phyloP scores from a whole-genome alignment of 2,329 filamentous ascomycete species.

The Colletotrichum ledebouriae region DNA sequence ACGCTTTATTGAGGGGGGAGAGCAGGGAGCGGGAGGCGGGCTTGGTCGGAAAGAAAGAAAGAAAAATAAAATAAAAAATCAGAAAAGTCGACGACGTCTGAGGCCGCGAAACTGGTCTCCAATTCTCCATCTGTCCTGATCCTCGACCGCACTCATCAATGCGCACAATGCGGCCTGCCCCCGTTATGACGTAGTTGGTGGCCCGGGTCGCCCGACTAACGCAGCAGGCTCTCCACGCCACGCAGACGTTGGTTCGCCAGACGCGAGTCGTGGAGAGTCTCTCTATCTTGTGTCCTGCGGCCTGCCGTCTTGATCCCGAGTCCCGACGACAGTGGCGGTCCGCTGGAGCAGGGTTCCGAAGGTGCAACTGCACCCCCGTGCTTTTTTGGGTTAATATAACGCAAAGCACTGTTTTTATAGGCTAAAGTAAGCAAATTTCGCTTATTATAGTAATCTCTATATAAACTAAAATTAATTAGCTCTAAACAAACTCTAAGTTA shows the following conservation, averaged over 20 bases:
- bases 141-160: conserved; percentile 33
- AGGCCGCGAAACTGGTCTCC: no score
- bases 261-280: conserved; percentile 35
- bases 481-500: no score
- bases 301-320: conserved; percentile 41
- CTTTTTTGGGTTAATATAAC: no score
- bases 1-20: conserved; percentile 6
- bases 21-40: conserved; percentile 22
- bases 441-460: no score
- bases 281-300: conserved; percentile 38
- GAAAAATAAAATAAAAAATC: not conserved
- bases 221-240: conserved; percentile 30
- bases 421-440: no score
- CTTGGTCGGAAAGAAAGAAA: not conserved
- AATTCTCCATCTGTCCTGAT: conserved; percentile 40
- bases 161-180: conserved; percentile 28
- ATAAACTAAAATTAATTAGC: no score
- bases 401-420: no score
- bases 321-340: conserved; percentile 32
- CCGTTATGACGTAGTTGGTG: conserved; percentile 40
- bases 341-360: no score
- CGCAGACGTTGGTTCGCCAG: conserved; percentile 30
- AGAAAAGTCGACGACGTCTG: conserved; percentile 27
- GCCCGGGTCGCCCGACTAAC: conserved; percentile 34
- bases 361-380: no score